Evolutionary conservation across 1,284 basidiomycete genomes (phyloP).

Genomic region (Sanguinoderma infundibulare): DNA sequence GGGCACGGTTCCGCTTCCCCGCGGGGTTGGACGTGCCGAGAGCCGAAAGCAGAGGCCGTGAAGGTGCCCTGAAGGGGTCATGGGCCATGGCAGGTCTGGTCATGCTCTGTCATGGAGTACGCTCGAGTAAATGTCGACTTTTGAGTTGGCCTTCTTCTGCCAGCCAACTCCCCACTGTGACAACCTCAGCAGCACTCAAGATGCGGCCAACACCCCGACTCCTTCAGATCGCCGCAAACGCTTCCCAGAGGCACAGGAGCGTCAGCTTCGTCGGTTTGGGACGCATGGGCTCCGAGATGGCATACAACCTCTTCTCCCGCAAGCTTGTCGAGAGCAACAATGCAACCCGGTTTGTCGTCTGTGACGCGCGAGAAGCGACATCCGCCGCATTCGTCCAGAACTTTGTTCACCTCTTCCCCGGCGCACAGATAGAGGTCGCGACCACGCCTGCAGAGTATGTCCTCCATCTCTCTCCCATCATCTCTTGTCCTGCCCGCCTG

Average conservation of each 20-base stretch:
- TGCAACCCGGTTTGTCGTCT: constrained; percentile 66
- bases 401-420: constrained; percentile 60
- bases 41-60: too few species aligned
- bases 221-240: constrained; percentile 28
- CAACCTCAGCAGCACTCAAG: not conserved
- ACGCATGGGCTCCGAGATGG: constrained; percentile 86
- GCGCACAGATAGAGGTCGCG: constrained; percentile 59
- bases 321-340: constrained; percentile 52
- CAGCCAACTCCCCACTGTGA: not conserved
- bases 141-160: not conserved
- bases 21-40: constrained; percentile 15
- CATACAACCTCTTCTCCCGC: constrained; percentile 80
- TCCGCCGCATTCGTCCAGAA: constrained; percentile 59
- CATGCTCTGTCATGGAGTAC: not conserved
- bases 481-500: not conserved
- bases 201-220: constrained; percentile 33
- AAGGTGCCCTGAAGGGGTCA: too few species aligned
- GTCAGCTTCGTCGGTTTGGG: constrained; percentile 83
- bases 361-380: constrained; percentile 72
- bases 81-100: not conserved
- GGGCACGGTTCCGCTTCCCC: constrained; percentile 24
- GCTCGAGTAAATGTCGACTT: not conserved
- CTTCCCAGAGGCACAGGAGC: constrained; percentile 49
- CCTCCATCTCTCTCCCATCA: not conserved
- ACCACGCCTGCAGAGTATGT: constrained; percentile 72